Percentiles rank a stretch among this genome's conserved stretches.
Evolutionary conservation across 1,284 basidiomycete species (phyloP).

Genomic region (Microbotryum intermedium): DNA sequence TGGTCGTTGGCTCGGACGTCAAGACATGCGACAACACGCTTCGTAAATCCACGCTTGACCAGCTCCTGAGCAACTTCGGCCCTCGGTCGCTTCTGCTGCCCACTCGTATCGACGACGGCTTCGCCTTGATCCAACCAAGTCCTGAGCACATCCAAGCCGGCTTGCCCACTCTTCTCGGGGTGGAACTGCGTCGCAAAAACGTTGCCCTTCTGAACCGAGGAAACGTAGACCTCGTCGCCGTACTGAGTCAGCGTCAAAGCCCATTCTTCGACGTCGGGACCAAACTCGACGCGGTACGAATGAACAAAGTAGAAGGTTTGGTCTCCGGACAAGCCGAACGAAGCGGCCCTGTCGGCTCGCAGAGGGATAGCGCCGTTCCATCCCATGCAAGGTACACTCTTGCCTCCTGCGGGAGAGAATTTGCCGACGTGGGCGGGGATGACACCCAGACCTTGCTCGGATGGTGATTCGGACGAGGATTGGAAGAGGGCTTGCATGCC

Average conservation of each 20-base stretch:
- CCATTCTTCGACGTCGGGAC: slow-evolving; percentile 54
- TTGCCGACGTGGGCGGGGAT: slow-evolving; percentile 60
- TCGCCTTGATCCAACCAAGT: slow-evolving; percentile 57
- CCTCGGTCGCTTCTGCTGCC: slow-evolving; percentile 5
- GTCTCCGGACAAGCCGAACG: slow-evolving; percentile 41
- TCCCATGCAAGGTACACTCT: slow-evolving; percentile 95
- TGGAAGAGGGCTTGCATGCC: slow-evolving; percentile 92
- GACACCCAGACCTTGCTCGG: slow-evolving; percentile 56
- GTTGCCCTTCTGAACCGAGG: slow-evolving; percentile 72
- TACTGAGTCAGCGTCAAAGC: slow-evolving; percentile 84
- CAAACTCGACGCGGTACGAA: slow-evolving; percentile 77
- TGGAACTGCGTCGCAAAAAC: slow-evolving; percentile 96
- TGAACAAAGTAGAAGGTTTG: slow-evolving; percentile 92
- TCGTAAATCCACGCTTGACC: slow-evolving; percentile 58
- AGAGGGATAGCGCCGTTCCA: slow-evolving; percentile 66
- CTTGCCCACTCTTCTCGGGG: slow-evolving; percentile 93
- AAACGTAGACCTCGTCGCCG: slow-evolving; percentile 85
- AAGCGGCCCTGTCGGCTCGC: slow-evolving; percentile 30
- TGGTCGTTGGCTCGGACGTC: slow-evolving; percentile 93
- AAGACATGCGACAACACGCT: slow-evolving; percentile 93
- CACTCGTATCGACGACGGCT: slow-evolving; percentile 21
- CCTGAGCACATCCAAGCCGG: slow-evolving; percentile 71
- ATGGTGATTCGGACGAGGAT: slow-evolving; percentile 65
- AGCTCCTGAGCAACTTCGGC: slow-evolving; percentile 29
- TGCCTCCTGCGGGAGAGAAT: slow-evolving; percentile 56